Base-by-base conservation (phyloP, 2,329 filamentous ascomycete genomes). In the Ceratocystis cubensis region DNA sequence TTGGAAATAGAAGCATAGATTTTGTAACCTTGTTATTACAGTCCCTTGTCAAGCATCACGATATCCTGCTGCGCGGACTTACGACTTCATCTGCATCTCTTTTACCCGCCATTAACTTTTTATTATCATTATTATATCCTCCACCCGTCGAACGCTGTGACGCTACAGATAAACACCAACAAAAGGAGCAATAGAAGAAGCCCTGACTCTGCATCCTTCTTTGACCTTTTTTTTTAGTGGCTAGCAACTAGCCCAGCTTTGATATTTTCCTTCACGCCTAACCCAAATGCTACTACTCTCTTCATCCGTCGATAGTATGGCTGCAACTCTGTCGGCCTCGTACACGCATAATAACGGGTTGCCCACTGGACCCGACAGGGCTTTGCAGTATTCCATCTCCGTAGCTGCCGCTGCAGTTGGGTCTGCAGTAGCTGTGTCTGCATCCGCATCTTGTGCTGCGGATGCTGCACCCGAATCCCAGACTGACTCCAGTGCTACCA, bases 361-460 rank as follows among this genome's bases (percentile, higher is more conserved):
- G 25, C 53, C 25, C 13, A 41, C 10, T 15, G 22, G 28, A 3
- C 53, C 53, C 3, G 53, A 57, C 22, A 33, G 28, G 53, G 25
- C 53, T 33, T 30, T 59, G 30, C 22, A 28, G 30, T 59, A 33
- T 7, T 59, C 56, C 28, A 13, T 59, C 30, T 17, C 56, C 20
- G 53, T 17, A 15, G 22, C 22, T 30, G 10, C 25, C 7, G 20
- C 53, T 8, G 28, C 56, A 33, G 30, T 7, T 33, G 30, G 30
- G 30, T 33, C 30, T 30, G 4, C 28, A 5, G 10, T 20, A 10
- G 22, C 10, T 56, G 25, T 5, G 25, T 20, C 50, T 56, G 8
- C 50, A 56, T 56, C 50, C 28, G 13, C 53, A 28, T 30, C 25
- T 57, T 59, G 56, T 59, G 56, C 10, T 59, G 56, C 28, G 48